Conservation (phyloP, 495 filamentous ascomycete species). For the Penicillium waksmanii region DNA sequence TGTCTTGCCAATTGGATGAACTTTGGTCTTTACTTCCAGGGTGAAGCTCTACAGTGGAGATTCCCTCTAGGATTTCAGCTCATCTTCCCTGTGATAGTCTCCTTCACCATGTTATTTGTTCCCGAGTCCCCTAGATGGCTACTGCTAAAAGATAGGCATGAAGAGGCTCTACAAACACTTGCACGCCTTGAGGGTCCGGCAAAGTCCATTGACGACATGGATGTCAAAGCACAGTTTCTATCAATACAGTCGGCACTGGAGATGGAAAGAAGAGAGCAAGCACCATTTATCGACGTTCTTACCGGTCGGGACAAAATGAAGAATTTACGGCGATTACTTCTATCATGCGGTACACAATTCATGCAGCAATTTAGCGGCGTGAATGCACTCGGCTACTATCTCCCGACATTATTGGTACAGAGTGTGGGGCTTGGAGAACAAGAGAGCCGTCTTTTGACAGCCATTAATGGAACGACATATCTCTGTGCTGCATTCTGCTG, state of each 20-base stretch:
- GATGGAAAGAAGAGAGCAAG: slow-evolving; percentile 10
- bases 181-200: slow-evolving; percentile 8
- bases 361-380: slow-evolving; percentile 72
- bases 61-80: slow-evolving; percentile 53
- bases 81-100: slow-evolving; percentile 40
- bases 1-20: slow-evolving; percentile 47
- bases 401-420: slow-evolving; percentile 46
- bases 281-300: slow-evolving; percentile 26
- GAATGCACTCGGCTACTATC: slow-evolving; percentile 80
- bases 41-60: slow-evolving; percentile 45
- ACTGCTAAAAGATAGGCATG: slow-evolving; percentile 7
- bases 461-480: slow-evolving; percentile 51
- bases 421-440: background rate
- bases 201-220: slow-evolving; percentile 10
- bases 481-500: slow-evolving; percentile 44
- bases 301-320: slow-evolving; percentile 32
- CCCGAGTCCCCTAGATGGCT: slow-evolving; percentile 39
- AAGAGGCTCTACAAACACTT: slow-evolving; percentile 18
- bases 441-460: slow-evolving; percentile 50
- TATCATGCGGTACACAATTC: slow-evolving; percentile 58
- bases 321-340: slow-evolving; percentile 10
- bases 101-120: slow-evolving; percentile 29
- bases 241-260: background rate
- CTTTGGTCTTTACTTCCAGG: slow-evolving; percentile 47
- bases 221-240: slow-evolving; percentile 23